Evolutionary conservation across 129 eudicot genomes (phyloP).

Genomic region (sunflower (Helianthus annuus)): DNA sequence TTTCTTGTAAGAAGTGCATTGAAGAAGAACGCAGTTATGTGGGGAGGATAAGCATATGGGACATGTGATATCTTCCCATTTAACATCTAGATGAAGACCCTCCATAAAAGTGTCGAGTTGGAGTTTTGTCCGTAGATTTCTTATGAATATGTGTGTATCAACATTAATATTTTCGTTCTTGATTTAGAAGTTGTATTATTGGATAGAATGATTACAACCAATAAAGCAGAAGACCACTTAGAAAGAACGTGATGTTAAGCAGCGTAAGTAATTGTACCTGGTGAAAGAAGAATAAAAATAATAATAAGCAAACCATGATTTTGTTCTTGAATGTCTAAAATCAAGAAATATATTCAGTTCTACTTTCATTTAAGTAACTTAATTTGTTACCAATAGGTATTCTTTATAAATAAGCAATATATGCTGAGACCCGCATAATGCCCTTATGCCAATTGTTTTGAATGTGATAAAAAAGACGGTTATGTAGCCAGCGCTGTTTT

Average conservation of each 20-base stretch:
- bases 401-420: neutral
- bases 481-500: too few relatives aligned
- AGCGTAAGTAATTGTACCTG: constrained; percentile 26
- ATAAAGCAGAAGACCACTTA: constrained; percentile 14
- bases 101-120: constrained; percentile 39
- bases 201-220: constrained; percentile 1
- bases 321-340: neutral
- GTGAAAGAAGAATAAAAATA: constrained; percentile 2
- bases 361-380: neutral
- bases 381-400: neutral
- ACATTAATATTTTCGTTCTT: constrained; percentile 18
- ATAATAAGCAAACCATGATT: neutral
- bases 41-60: constrained; percentile 94
- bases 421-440: too few relatives aligned
- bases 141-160: constrained; percentile 12
- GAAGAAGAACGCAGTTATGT: constrained; percentile 90
- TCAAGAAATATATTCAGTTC: neutral
- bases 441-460: too few relatives aligned
- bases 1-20: constrained; percentile 77
- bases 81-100: constrained; percentile 54
- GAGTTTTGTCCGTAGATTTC: constrained; percentile 21
- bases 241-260: constrained; percentile 14
- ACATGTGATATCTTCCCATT: constrained; percentile 79
- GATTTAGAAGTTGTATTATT: constrained; percentile 1
- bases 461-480: too few relatives aligned